Conservation (phyloP, 306 rosid genomes). For the Canavalia ensiformis region DNA sequence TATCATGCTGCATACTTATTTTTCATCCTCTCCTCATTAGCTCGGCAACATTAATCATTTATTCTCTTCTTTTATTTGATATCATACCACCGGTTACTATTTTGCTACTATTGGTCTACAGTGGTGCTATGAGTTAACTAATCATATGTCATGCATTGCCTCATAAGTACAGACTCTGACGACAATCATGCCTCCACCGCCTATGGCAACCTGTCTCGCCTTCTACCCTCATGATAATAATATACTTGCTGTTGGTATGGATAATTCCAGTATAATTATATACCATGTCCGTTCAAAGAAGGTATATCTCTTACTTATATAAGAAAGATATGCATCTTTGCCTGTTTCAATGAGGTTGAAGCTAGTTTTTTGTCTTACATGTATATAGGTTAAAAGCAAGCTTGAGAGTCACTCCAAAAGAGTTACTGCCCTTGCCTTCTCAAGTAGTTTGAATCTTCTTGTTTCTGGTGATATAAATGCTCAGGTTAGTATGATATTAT, state of each 20-base stretch:
- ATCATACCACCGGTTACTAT: background rate
- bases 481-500: constrained; percentile 50
- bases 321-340: constrained; percentile 11
- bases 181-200: constrained; percentile 48
- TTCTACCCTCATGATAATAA: constrained; percentile 51
- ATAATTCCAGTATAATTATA: constrained; percentile 46
- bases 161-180: constrained; percentile 43
- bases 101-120: background rate
- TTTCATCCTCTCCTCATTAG: background rate
- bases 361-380: background rate
- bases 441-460: constrained; percentile 43
- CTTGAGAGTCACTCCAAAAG: constrained; percentile 47
- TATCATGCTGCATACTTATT: background rate
- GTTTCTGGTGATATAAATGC: constrained; percentile 50
- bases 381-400: constrained; percentile 43
- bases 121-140: background rate
- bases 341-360: constrained; percentile 30
- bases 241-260: constrained; percentile 57
- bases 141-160: constrained; percentile 8
- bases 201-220: constrained; percentile 53
- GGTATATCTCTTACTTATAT: constrained; percentile 40
- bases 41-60: constrained; percentile 1
- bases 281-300: constrained; percentile 14
- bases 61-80: background rate
- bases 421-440: constrained; percentile 58